phyloP scores from a whole-genome alignment of 495 filamentous ascomycete species.

The Daldinia bambusicola region DNA sequence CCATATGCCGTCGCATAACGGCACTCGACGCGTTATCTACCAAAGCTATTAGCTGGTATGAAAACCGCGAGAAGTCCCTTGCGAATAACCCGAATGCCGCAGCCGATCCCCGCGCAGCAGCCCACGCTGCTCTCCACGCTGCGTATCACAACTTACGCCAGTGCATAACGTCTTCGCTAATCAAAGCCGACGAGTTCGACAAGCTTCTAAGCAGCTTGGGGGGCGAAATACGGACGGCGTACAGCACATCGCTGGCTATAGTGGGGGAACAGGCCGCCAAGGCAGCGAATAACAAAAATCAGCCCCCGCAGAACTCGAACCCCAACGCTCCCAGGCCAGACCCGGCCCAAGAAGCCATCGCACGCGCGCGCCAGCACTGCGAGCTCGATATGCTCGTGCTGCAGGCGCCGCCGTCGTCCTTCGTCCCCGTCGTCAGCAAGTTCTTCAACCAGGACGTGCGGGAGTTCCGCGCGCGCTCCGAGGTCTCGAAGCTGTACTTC shows the following conservation, averaged over 20 bases:
- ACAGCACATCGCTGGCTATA: slow-evolving; percentile 52
- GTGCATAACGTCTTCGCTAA: slow-evolving; percentile 52
- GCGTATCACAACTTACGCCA: slow-evolving; percentile 62
- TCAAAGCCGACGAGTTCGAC: slow-evolving; percentile 62
- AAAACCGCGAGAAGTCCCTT: slow-evolving; percentile 40
- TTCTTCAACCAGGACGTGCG: slow-evolving; percentile 58
- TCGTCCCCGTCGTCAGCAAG: slow-evolving; percentile 59
- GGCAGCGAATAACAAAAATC: slow-evolving; percentile 41
- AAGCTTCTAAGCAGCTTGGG: slow-evolving; percentile 57
- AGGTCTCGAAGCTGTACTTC: slow-evolving; percentile 62
- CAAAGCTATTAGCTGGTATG: slow-evolving; percentile 54
- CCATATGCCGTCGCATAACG: slow-evolving; percentile 70
- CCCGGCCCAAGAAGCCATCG: slow-evolving; percentile 45
- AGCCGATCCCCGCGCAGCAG: slow-evolving; percentile 35
- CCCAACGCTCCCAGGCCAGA: slow-evolving; percentile 39
- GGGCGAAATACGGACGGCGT: slow-evolving; percentile 58
- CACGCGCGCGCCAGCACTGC: slow-evolving; percentile 50
- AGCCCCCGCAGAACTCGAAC: slow-evolving; percentile 41
- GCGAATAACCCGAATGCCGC: slow-evolving; percentile 27
- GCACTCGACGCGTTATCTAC: slow-evolving; percentile 57
- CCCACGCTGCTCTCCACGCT: slow-evolving; percentile 51
- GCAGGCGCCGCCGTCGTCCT: slow-evolving; percentile 56
- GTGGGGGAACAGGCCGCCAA: slow-evolving; percentile 46
- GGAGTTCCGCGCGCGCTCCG: slow-evolving; percentile 53
- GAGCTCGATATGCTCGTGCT: slow-evolving; percentile 63